Base-by-base conservation (phyloP, 768 basidiomycete genomes). In the Leccinellum albellum region DNA sequence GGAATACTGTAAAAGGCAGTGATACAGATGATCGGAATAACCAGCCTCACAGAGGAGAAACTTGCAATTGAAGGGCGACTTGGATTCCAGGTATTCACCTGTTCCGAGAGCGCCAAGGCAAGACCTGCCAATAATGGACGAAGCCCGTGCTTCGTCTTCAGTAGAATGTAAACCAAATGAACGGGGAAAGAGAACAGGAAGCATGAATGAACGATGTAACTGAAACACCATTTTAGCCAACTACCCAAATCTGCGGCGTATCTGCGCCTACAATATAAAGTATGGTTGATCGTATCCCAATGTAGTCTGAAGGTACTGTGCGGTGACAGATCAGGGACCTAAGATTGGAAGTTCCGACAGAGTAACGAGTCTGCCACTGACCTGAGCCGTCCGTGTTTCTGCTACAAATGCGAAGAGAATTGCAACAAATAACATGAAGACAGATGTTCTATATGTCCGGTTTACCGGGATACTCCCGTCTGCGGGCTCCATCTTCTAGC, bases 181-280 rank as follows among this genome's bases (percentile, higher is more conserved):
- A 91, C 65, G 0, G 94, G 94, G 61, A 95, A 88, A 61, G 91
- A 83, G 60, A 95, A 65, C 17, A 78, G 66, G 71, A 98, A 89
- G 1, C 82, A 78, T 3, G 91, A 88, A 70, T 98, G 96, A 4
- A 94, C 93, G 54, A 94, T 69, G 72, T 89, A 97, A 72, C 93
- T 94, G 66, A 23, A 35, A 37, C 37, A 21, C 29, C 13, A 44
- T 29, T 44, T 65, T 53, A 45, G 59, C 57, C 37, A 6, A n/a
- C 14, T 4, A 13, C 12, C 31, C 8, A 23, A 20, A 42, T 23
- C 13, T n/a, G 46, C 28, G 24, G 28, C 4, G 4, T 45, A n/a
- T 14, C 9, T 45, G 9, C 15, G 69, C 89, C 59, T 64, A 91
- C 91, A 94, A 91, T 59, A 92, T 76, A 65, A 98, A 88, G 78